These are phyloP conservation scores for Gossypium australe DNA, from an alignment of 345 rosid species.

Conservation along the genomic window DNA sequence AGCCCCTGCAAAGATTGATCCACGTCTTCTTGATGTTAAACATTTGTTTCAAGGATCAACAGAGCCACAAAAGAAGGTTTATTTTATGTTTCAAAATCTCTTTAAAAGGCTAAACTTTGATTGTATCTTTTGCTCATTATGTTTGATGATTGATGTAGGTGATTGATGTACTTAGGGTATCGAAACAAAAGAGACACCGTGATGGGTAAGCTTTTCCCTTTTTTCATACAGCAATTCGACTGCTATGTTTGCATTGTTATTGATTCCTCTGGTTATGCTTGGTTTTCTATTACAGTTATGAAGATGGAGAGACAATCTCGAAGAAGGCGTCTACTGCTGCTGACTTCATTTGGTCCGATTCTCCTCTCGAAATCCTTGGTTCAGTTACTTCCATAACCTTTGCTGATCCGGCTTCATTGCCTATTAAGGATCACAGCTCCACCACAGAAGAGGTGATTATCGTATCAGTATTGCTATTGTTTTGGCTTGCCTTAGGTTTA, in stretches of 20 bases:
- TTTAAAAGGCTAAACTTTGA: neutral
- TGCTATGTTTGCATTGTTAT: neutral
- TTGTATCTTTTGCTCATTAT: neutral
- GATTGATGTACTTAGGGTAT: constrained; percentile 61
- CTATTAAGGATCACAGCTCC: constrained; percentile 55
- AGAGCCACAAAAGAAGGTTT: constrained; percentile 63
- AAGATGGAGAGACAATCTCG: constrained; percentile 62
- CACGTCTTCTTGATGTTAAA: constrained; percentile 73
- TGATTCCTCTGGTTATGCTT: constrained; percentile 1
- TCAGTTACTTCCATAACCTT: constrained; percentile 71
- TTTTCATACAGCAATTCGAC: neutral
- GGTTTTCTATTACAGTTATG: constrained; percentile 47
- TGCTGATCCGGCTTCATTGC: constrained; percentile 51
- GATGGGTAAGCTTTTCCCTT: constrained; percentile 54
- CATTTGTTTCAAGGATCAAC: constrained; percentile 64
- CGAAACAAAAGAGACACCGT: constrained; percentile 80
- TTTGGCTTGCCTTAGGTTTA: neutral
- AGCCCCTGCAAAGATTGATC: constrained; percentile 94
- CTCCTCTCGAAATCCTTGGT: constrained; percentile 90
- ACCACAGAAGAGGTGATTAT: constrained; percentile 76
- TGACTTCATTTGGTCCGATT: constrained; percentile 80
- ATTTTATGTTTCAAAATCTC: neutral
- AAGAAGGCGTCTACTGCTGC: constrained; percentile 70
- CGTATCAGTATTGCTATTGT: neutral
- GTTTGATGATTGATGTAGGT: constrained; percentile 39